Conservation (phyloP, 1,284 basidiomycete species). For the Amylostereum areolatum region DNA sequence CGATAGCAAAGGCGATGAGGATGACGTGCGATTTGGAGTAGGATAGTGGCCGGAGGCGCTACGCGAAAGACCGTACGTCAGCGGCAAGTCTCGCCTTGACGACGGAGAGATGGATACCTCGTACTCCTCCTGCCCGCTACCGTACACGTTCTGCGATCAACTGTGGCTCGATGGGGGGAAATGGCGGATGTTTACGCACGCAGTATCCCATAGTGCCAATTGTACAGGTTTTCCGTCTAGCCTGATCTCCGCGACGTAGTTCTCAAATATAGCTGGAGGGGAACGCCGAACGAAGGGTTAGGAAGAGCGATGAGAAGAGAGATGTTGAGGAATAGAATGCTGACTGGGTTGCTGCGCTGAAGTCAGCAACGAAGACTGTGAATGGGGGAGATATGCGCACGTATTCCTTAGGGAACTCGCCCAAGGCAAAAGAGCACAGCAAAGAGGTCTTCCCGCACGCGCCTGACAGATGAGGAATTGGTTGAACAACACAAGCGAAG, state of each 20-base stretch:
- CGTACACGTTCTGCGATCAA: too few relatives aligned
- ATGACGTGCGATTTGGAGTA: constrained; percentile 99
- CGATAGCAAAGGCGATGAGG: constrained; percentile 94
- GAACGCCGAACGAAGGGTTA: constrained; percentile 7
- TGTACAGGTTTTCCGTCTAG: constrained; percentile 97
- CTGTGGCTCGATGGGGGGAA: too few relatives aligned
- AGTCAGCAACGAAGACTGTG: constrained; percentile 7
- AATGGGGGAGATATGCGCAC: constrained; percentile 32
- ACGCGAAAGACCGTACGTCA: constrained; percentile 2
- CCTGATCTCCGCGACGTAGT: constrained; percentile 97
- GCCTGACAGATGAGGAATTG: constrained; percentile 34
- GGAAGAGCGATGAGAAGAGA: not conserved
- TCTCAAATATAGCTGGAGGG: constrained; percentile 84
- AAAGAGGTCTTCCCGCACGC: constrained; percentile 84
- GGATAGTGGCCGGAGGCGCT: constrained; percentile 91
- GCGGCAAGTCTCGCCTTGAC: not conserved
- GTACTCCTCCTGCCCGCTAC: constrained; percentile 89
- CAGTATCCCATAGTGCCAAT: constrained; percentile 95
- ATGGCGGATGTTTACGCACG: constrained; percentile 62
- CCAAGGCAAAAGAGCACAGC: constrained; percentile 87
- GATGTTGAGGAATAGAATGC: constrained; percentile 9
- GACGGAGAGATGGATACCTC: constrained; percentile 47
- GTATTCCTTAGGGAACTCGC: constrained; percentile 97
- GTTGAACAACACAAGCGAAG: constrained; percentile 8
- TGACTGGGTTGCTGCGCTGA: constrained; percentile 26